Percentiles rank a stretch among this genome's conserved stretches.
Evolutionary conservation across 2,329 filamentous ascomycete species (phyloP).

Genomic region (Curvularia lunata): DNA sequence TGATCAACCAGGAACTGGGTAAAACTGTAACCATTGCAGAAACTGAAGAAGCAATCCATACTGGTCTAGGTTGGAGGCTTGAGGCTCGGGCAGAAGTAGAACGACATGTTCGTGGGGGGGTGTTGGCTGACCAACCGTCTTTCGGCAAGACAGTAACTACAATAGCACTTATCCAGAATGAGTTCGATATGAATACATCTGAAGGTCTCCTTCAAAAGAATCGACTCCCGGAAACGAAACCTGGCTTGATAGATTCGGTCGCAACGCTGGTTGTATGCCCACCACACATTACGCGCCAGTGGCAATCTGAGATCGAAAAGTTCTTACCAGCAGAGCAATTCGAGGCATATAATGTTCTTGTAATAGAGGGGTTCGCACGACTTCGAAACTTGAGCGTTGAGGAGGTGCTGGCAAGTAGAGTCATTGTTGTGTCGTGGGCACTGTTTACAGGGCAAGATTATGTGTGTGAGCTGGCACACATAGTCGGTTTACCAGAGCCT

Average conservation of each 20-base stretch:
- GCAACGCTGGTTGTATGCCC: conserved; percentile 69
- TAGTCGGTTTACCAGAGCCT: conserved; percentile 56
- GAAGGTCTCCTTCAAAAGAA: conserved; percentile 26
- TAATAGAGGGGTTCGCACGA: conserved; percentile 50
- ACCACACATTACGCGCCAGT: conserved; percentile 62
- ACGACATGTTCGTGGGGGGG: conserved; percentile 61
- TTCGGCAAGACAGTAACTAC: conserved; percentile 71
- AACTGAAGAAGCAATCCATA: conserved; percentile 61
- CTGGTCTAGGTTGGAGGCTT: conserved; percentile 61
- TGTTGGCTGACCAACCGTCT: conserved; percentile 68
- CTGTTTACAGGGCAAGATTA: conserved; percentile 59
- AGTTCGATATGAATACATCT: conserved; percentile 39
- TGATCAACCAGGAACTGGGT: conserved; percentile 60
- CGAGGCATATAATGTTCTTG: conserved; percentile 51
- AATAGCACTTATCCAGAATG: conserved; percentile 62
- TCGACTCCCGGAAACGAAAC: background rate
- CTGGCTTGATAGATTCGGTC: conserved; percentile 52
- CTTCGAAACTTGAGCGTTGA: conserved; percentile 54
- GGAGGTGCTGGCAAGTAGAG: conserved; percentile 57
- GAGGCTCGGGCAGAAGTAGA: conserved; percentile 59
- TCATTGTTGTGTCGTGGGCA: conserved; percentile 62
- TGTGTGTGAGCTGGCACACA: conserved; percentile 56
- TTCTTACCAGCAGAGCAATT: conserved; percentile 52
- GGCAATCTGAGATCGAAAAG: conserved; percentile 61
- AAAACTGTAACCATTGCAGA: conserved; percentile 52